Evolutionary conservation across 176 grass and related monocot genomes (phyloP).

Genomic region (Alloteropsis semialata): DNA sequence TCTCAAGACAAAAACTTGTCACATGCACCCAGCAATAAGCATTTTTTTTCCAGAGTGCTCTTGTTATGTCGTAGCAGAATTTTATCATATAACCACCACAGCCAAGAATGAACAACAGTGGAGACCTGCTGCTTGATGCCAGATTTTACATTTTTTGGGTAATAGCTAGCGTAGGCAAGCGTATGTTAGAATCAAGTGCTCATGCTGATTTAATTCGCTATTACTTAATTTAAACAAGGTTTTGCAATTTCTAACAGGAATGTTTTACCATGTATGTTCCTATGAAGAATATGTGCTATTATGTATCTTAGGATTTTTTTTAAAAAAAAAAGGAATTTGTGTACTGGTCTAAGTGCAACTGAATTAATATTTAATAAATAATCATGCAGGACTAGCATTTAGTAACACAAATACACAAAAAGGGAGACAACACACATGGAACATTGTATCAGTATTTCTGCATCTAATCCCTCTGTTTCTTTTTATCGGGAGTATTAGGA

Average conservation of each 20-base stretch:
- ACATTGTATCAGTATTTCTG: neutral
- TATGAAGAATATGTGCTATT: neutral
- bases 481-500: neutral
- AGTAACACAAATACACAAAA: neutral
- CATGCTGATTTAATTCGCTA: neutral
- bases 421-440: neutral
- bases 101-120: neutral
- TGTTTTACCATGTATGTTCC: neutral
- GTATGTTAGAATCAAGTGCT: neutral
- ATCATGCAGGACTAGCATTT: neutral
- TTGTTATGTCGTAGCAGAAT: neutral
- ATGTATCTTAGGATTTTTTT: neutral
- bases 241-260: neutral
- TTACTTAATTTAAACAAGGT: neutral
- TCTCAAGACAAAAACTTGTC: neutral
- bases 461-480: neutral
- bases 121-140: neutral
- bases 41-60: slow-evolving; percentile 1
- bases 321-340: neutral
- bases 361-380: neutral
- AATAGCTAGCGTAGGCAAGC: neutral
- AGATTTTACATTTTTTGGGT: neutral
- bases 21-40: neutral
- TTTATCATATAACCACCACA: neutral
- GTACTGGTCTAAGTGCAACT: neutral